Evolutionary conservation across 495 filamentous ascomycete genomes (phyloP), one percentile per base, ranked within the genome.

Genomic region (Aspergillus baeticus): DNA sequence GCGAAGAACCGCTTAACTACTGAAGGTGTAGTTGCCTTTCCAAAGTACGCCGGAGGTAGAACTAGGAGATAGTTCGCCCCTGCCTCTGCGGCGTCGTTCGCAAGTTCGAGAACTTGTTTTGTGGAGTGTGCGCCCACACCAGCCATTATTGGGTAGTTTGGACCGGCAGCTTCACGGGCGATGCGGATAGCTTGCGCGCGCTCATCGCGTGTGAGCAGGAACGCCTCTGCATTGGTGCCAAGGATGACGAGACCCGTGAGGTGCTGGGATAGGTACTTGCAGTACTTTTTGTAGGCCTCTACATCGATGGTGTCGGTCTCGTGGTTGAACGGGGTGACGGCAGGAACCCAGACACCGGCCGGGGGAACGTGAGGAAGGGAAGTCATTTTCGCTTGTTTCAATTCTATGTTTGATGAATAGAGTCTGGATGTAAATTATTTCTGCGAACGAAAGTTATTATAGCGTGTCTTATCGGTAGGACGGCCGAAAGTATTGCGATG

Each of bases 201-300:
- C 62, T 87, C 84, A 35, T 84, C 74, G 50, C 82, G 81, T 13
- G 82, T 84, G 31, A 87, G 72, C 0, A 87, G 77, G 66, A 87
- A 84, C 2, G 84, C 79, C 63, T 88, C 84, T 51, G 82, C 81
- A 66, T 87, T 87, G 31, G 83, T 86, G 48, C 85, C 84, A 35
- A 85, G 73, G 61, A 87, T 76, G 0, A 86, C 74, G 2, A 87
- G 73, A 1, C 85, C 85, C 0, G 79, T 69, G 3, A 87, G 77
- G 1, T 78, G 2, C 75, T 73, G 15, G 57, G 80, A 76, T 2
- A 86, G 77, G 59, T 86, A 83, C 17, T 62, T 34, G 65, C 77
- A 84, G 72, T 86, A 87, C 51, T 73, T 63, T 15, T 64, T 61
- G 63, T 77, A 81, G 13, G 77, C 55, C 2, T 62, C 57, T 13